Evolutionary conservation across 2,329 filamentous ascomycete genomes (phyloP), one percentile per base, ranked within the genome.

Genomic region (Lachnum nothofagi): DNA sequence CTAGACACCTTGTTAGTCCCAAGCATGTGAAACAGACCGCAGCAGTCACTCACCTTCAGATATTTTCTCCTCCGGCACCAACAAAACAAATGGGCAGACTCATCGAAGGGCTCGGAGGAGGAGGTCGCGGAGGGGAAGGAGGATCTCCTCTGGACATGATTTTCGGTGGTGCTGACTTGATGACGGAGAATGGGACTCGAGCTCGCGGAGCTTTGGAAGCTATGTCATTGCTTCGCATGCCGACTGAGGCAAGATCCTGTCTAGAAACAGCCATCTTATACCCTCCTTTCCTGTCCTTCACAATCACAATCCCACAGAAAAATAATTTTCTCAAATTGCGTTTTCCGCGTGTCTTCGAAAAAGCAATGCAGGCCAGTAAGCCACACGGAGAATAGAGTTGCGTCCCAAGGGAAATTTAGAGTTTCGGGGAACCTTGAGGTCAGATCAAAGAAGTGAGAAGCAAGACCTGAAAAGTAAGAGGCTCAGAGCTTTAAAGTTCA

Each of bases 111-210:
- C 66, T 70, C 7, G 68, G 68, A 17, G 68, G 68, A 7, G 68
- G 68, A 35, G 66, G 67, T 14, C 68, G 68, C 16, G 68, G 66
- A 48, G 68, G 68, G 16, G 65, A 67, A 19, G 68, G 67, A 16
- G 70, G 67, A 45, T 68, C 65, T 42, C 61, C 65, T 58, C 66
- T 63, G 17, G 67, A 68, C 56, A 61, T 65, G 27, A 61, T 51
- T 17, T 45, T 52, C 5, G 42, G 38, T 23, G 39, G 31, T 16
- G 39, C 45, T 23, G 20, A 24, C 5, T 34, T 44, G 37, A 46
- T 17, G 25, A 22, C 22, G 25, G 12, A 27, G 25, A 27, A 27
- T 19, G 6, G 35, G 23, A 16, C 8, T 5, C 38, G 29, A 40
- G 38, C 17, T 40, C 17, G n/a, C 8, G 17, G 20, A 14, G 20